Base-by-base conservation (phyloP, 495 filamentous ascomycete genomes). In the Cenococcum geophilum region DNA sequence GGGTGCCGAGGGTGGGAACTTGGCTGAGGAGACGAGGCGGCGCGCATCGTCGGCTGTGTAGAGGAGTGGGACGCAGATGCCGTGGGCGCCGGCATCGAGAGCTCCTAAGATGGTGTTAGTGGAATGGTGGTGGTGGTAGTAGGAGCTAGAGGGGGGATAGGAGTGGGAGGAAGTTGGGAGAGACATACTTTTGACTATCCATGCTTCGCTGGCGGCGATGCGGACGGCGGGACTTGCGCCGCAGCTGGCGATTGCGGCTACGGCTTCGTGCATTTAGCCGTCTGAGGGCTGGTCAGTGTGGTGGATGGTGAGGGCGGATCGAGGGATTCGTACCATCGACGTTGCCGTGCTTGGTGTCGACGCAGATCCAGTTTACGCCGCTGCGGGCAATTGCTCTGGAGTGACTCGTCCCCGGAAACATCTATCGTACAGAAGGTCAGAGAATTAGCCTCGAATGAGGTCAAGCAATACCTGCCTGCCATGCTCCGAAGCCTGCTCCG, bases 231-330 rank as follows among this genome's bases (percentile, higher is more conserved):
- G 74, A n/a, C 60, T 67, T 40, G 74, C 64, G 42, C 68, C 70
- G 42, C 63, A 69, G 25, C 68, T 68, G 40, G 73, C 72, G 21
- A 76, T 73, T 54, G 74, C 72, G 18, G 87, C 84, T 34, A 92
- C 88, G 2, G 87, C 83, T 61, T 91, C 89, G 68, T 93, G 89
- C 90, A 93, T 93, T 12, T 82, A 79, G 40, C 81, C 82, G 74
- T 92, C 88, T 79, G 55, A 52, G 20, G 10, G 4, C 11, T 32
- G 0, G 20, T 56, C 32, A 60, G 58, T 52, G 23, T 16, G 16
- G 8, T 45, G 40, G 4, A 4, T 14, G 14, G 4, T 2, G 40
- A 45, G 11, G 11, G 12, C 12, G 4, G 5, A 12, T 9, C 14
- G 23, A 34, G 21, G 11, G 20, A n/a, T 54, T 59, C 72, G 35